Percentiles rank a stretch among this genome's conserved stretches.
phyloP scores from a whole-genome alignment of 345 rosid species.

The Corchorus olitorius region DNA sequence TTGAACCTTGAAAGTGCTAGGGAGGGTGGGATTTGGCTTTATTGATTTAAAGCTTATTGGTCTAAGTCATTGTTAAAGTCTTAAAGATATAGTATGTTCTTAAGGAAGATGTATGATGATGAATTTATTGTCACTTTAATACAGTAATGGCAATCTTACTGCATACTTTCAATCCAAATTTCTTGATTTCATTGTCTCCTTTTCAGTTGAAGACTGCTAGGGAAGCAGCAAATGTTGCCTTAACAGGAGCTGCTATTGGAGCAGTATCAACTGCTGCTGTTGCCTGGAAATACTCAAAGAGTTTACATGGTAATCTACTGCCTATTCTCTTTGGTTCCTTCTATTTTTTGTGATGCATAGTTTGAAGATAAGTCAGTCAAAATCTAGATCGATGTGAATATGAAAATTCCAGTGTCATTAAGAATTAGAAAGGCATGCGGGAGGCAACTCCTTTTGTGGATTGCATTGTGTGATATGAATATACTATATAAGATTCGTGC shows the following conservation, averaged over 20 bases:
- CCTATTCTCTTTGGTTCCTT: not conserved
- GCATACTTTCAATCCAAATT: not conserved
- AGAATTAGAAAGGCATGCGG: not conserved
- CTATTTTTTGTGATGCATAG: not conserved
- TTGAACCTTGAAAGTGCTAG: not conserved
- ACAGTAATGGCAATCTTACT: not conserved
- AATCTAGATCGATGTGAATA: not conserved
- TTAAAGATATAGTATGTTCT: not conserved
- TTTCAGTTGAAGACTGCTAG: slow-evolving; percentile 83
- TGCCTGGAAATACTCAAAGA: slow-evolving; percentile 90
- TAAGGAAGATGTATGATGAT: not conserved
- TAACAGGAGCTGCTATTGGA: slow-evolving; percentile 66
- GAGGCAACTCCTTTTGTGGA: not conserved
- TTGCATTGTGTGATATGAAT: not conserved
- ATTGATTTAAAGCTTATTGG: not conserved
- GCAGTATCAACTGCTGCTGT: slow-evolving; percentile 79
- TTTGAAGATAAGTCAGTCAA: not conserved
- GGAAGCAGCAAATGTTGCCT: slow-evolving; percentile 62
- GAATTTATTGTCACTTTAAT: not conserved
- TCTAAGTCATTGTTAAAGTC: not conserved
- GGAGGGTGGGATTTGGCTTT: not conserved
- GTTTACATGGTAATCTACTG: slow-evolving; percentile 65
- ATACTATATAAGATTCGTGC: not conserved
- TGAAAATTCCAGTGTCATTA: not conserved
- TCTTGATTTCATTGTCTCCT: not conserved